Base-by-base conservation (phyloP, 805 yeast species). In the Starmerella powellii region DNA sequence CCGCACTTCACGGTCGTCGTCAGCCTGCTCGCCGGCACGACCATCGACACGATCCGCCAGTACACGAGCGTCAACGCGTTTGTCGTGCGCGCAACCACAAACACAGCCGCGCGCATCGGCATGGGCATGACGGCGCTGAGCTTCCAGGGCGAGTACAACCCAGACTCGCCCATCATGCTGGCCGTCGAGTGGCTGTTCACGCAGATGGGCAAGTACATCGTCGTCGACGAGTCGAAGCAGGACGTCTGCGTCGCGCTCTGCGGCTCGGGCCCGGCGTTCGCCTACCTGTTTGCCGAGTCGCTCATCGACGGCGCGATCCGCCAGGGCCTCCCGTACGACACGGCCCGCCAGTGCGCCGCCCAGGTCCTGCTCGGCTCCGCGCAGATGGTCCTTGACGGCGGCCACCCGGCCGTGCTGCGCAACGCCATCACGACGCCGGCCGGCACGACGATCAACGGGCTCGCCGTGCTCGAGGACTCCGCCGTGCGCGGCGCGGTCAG, bases 251-350 rank as follows among this genome's bases (percentile, higher is more conserved):
- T 97, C 8, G 81, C 95, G 0, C 70, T 91, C 37, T 85, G 91
- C 43, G 98, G 98, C 1, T 84, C 95, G 1, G 98, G 95, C 1
- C 96, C 97, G 1, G 98, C 98, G 0, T 91, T 88, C 60, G 81
- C 84, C 39, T 69, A 87, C 54, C 66, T 86, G 53, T 78, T 88
- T 76, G 70, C 88, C 70, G 97, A 91, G 65, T 78, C 95, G 0
- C 64, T 91, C 63, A 78, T 83, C 53, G 98, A 91, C 56, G 94
- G 96, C 47, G 98, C 95, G 12, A 80, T 91, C 40, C 73, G 83
- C 60, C 78, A 84, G 87, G 98, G 98, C 1, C 73, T 91, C 49
- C 95, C 95, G 19, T 80, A 74, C 56, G 78, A 78, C 33, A 77
- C 78, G 45, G 88, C 95, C 34, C 74, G 72, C 58, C 78, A 78